phyloP scores from a whole-genome alignment of 2,329 filamentous ascomycete species.

The Paracamarosporium sp. region DNA sequence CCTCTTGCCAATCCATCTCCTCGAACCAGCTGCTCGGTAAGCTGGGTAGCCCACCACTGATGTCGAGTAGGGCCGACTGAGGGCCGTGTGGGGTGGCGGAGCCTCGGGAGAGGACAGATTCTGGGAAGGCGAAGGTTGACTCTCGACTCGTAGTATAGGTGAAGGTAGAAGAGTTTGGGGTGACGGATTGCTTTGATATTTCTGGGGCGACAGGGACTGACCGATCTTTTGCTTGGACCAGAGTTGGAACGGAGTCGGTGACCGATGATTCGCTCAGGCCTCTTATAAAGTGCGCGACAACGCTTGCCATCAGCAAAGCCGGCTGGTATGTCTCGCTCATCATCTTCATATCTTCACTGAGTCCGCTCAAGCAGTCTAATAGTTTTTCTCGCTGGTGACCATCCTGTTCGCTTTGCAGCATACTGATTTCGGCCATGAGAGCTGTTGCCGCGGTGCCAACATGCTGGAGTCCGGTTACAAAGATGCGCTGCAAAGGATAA shows the following conservation, averaged over 20 bases:
- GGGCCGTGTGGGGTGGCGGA: not conserved
- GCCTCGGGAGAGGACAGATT: not conserved
- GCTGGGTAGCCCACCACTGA: slow-evolving; percentile 10
- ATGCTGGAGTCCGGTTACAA: slow-evolving; percentile 21
- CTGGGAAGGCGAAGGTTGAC: not conserved
- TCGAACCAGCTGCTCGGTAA: slow-evolving; percentile 20
- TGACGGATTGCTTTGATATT: slow-evolving; percentile 3
- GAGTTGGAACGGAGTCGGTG: not conserved
- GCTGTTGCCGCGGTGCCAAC: slow-evolving; percentile 21
- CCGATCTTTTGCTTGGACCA: not conserved
- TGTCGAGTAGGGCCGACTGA: not conserved
- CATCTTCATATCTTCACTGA: slow-evolving; percentile 7
- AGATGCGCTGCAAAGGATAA: slow-evolving; percentile 14
- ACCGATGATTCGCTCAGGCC: slow-evolving; percentile 3
- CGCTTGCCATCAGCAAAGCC: slow-evolving; percentile 16
- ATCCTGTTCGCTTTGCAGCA: slow-evolving; percentile 11
- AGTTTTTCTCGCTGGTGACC: slow-evolving; percentile 5
- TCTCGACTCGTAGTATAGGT: not conserved
- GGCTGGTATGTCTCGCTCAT: slow-evolving; percentile 23
- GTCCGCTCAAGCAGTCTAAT: slow-evolving; percentile 7
- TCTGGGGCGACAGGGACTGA: not conserved
- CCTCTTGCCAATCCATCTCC: slow-evolving; percentile 21
- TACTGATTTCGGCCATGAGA: slow-evolving; percentile 21
- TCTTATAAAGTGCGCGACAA: slow-evolving; percentile 18
- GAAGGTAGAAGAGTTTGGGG: not conserved